These are phyloP conservation scores for Sporothrix pseudoabietina DNA, from an alignment of 2,329 filamentous ascomycete genomes.

Conservation along the genomic window DNA sequence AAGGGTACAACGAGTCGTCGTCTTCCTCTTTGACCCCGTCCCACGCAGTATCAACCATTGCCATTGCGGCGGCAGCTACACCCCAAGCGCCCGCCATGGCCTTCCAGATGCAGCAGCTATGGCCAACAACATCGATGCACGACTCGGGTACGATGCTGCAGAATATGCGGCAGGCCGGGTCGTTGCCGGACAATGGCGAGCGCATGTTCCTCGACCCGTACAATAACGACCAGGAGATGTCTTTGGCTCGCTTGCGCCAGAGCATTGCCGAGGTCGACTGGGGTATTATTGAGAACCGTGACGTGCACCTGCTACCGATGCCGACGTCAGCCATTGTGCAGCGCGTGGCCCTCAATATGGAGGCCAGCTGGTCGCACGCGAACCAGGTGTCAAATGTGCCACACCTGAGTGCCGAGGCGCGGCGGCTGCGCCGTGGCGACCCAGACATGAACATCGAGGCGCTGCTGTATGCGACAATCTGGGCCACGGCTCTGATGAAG, in stretches of 20 bases:
- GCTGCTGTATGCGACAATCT: slow-evolving; percentile 72
- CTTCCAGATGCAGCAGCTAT: slow-evolving; percentile 9
- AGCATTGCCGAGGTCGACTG: slow-evolving; percentile 57
- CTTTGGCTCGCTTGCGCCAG: slow-evolving; percentile 58
- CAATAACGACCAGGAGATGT: slow-evolving; percentile 67
- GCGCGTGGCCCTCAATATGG: slow-evolving; percentile 78
- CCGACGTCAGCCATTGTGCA: slow-evolving; percentile 68
- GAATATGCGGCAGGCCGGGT: background rate
- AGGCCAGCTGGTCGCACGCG: slow-evolving; percentile 58
- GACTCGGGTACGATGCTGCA: background rate
- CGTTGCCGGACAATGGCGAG: slow-evolving; percentile 40
- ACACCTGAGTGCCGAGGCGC: slow-evolving; percentile 31
- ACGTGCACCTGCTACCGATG: slow-evolving; percentile 64
- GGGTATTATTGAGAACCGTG: slow-evolving; percentile 42
- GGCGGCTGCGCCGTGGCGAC: slow-evolving; percentile 50
- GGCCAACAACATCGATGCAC: background rate
- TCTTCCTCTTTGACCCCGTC: background rate
- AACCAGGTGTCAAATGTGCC: slow-evolving; percentile 45
- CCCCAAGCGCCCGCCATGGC: slow-evolving; percentile 1
- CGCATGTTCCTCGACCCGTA: slow-evolving; percentile 86
- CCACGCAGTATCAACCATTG: background rate
- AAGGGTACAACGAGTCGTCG: background rate
- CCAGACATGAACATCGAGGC: slow-evolving; percentile 57
- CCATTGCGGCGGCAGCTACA: background rate
- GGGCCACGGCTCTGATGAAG: slow-evolving; percentile 65